Conservation (phyloP, 257 asterid species). For the Nicotiana otophora region DNA sequence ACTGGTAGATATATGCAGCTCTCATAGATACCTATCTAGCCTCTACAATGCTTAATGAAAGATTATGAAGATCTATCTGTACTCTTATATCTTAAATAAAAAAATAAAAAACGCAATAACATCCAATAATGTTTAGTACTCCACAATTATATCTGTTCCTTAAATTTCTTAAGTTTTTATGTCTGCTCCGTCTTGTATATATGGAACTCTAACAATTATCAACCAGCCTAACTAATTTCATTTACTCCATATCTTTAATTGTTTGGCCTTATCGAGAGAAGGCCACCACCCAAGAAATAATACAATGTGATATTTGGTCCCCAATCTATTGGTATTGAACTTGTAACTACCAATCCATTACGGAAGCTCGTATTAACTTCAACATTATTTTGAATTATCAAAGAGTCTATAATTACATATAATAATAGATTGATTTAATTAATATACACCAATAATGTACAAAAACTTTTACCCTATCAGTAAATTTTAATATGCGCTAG, state of each 20-base stretch:
- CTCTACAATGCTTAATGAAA: too few relatives aligned
- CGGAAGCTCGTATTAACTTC: not conserved
- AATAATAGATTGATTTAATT: too few relatives aligned
- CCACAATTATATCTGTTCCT: not conserved
- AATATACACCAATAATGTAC: too few relatives aligned
- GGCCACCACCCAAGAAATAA: not conserved
- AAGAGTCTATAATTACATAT: too few relatives aligned
- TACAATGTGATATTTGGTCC: not conserved
- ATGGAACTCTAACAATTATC: not conserved
- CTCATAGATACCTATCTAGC: too few relatives aligned
- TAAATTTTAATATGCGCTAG: too few relatives aligned
- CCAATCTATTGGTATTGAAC: not conserved
- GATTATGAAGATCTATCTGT: too few relatives aligned
- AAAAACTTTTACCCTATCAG: too few relatives aligned
- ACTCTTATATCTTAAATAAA: too few relatives aligned
- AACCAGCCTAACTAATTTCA: not conserved
- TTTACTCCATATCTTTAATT: not conserved
- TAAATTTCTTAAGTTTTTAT: too few relatives aligned
- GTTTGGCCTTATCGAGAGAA: not conserved
- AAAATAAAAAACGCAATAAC: not conserved
- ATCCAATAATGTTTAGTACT: not conserved
- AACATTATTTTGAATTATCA: too few relatives aligned
- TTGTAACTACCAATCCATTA: not conserved
- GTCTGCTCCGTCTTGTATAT: not conserved
- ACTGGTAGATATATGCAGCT: too few relatives aligned